Conservation (phyloP, 75 land plant genomes). For the Azolla pinnata region DNA sequence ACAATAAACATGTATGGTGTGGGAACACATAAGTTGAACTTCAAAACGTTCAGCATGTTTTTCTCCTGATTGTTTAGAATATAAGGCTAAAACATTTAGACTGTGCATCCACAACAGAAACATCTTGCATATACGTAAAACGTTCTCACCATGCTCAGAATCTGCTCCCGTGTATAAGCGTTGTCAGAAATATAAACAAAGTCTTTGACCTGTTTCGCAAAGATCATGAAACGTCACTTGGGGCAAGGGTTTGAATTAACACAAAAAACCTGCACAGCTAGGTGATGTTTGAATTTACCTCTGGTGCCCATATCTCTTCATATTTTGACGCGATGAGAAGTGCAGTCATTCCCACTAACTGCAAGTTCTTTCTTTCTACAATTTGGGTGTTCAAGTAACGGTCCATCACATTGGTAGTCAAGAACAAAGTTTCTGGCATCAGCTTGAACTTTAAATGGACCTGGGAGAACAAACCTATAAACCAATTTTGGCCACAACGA, state of each 20-base stretch:
- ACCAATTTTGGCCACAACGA: no score
- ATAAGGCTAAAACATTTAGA: no score
- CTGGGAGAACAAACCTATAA: no score
- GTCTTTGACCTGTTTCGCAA: conserved; percentile 29
- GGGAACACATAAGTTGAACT: conserved; percentile 30
- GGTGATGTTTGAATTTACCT: no score
- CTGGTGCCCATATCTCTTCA: conserved; percentile 36
- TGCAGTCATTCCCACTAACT: conserved; percentile 36
- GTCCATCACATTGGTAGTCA: conserved; percentile 31
- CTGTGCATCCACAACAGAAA: no score
- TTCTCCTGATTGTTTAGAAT: no score
- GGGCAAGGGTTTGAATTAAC: no score
- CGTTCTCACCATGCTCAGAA: conserved; percentile 72
- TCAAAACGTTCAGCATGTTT: conserved; percentile 22
- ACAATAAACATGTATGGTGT: conserved; percentile 41
- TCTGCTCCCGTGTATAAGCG: conserved; percentile 52
- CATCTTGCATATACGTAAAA: no score
- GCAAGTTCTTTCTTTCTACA: conserved; percentile 30
- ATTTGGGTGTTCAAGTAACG: conserved; percentile 19
- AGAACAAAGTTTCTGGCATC: conserved; percentile 36
- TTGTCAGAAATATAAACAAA: conserved; percentile 60
- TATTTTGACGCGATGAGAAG: conserved; percentile 39
- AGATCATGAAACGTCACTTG: no score
- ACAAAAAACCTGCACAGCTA: no score
- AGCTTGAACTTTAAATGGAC: conserved; percentile 36